These are phyloP conservation scores for Oldenlandia corymbosa DNA, from an alignment of 257 asterid species.

Conservation along the genomic window DNA sequence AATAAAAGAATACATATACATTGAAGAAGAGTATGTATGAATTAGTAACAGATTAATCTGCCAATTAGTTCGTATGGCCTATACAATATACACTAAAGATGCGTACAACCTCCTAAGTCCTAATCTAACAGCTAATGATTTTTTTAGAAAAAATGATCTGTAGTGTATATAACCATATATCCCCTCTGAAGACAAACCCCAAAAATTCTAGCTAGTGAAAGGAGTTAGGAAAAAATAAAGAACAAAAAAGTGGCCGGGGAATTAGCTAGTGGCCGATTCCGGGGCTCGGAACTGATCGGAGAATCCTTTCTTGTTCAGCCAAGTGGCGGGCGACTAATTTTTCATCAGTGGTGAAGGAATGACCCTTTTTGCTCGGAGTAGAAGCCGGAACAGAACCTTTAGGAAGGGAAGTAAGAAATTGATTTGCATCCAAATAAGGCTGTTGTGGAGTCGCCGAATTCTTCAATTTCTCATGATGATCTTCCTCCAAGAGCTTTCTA, in stretches of 20 bases:
- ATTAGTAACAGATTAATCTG: neutral
- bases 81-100: conserved; percentile 11
- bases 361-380: conserved; percentile 48
- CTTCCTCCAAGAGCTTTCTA: conserved; percentile 32
- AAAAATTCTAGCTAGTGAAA: neutral
- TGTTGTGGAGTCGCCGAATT: neutral
- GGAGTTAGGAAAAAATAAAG: neutral
- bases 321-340: conserved; percentile 52
- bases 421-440: conserved; percentile 20
- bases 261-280: conserved; percentile 63
- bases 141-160: neutral
- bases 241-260: neutral
- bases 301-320: conserved; percentile 41
- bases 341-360: conserved; percentile 31
- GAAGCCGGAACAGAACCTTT: conserved; percentile 52
- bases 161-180: neutral
- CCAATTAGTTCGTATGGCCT: conserved; percentile 11
- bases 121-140: conserved; percentile 3
- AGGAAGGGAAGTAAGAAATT: conserved; percentile 40
- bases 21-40: neutral
- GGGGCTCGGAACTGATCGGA: conserved; percentile 76
- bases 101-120: conserved; percentile 15
- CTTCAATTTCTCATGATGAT: conserved; percentile 1
- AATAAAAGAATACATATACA: conserved; percentile 19
- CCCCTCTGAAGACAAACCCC: neutral